Conservation (phyloP, 2,329 filamentous ascomycete species). For the Diaporthe vaccinii region DNA sequence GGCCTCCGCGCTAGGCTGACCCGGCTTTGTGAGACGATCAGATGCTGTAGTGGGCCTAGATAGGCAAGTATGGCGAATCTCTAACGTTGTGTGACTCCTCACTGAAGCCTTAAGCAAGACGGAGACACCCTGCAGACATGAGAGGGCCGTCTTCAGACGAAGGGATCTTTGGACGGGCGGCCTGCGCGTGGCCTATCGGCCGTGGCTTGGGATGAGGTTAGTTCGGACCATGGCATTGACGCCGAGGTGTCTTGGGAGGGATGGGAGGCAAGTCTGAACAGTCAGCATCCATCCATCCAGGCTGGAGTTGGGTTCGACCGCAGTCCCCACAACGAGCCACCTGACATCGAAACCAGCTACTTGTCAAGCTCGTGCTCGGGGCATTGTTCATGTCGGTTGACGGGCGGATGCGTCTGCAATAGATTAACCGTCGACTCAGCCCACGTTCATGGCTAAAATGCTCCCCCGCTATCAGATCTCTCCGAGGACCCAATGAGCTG, state of each 20-base stretch:
- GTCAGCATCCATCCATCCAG: background rate
- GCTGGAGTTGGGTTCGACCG: background rate
- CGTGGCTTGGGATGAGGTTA: constrained; percentile 4
- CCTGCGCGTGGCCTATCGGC: constrained; percentile 16
- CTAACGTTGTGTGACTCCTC: constrained; percentile 14
- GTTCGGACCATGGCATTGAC: constrained; percentile 30
- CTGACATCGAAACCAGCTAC: constrained; percentile 3
- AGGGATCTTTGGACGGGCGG: constrained; percentile 19
- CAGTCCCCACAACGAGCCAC: constrained; percentile 22
- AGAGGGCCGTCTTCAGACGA: constrained; percentile 24
- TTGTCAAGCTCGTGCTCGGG: constrained; percentile 21
- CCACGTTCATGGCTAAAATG: constrained; percentile 20
- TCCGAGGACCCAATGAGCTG: constrained; percentile 11
- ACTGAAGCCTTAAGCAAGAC: constrained; percentile 23
- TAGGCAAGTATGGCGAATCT: constrained; percentile 29
- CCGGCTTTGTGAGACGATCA: constrained; percentile 28
- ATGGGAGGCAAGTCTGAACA: background rate
- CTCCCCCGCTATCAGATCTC: constrained; percentile 1
- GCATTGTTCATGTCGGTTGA: constrained; percentile 33
- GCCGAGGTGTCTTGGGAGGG: constrained; percentile 1
- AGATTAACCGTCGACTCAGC: constrained; percentile 32
- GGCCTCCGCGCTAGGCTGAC: constrained; percentile 27
- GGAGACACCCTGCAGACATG: constrained; percentile 25
- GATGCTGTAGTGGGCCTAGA: background rate
- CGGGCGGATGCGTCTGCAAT: constrained; percentile 30